phyloP scores from a whole-genome alignment of 208 protist species.

The Leishmania amazonensis region DNA sequence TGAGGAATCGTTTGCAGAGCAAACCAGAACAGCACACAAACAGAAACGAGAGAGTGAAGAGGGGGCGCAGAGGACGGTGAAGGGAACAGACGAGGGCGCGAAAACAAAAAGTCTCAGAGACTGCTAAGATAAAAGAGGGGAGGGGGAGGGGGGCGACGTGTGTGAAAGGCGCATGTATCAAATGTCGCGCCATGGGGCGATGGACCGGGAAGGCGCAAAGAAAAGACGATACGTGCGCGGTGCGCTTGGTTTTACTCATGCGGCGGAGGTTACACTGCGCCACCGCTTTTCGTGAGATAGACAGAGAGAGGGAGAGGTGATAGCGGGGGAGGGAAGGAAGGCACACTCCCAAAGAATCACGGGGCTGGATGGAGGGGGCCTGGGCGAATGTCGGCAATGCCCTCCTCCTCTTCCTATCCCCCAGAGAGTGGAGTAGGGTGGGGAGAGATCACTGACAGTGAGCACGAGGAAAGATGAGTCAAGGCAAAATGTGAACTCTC shows the following conservation, averaged over 20 bases:
- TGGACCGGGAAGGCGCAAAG: neutral
- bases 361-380: neutral
- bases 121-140: neutral
- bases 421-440: neutral
- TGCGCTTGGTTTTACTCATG: neutral
- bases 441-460: slow-evolving; percentile 1
- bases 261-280: neutral
- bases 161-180: neutral
- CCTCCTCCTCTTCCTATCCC: neutral
- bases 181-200: neutral
- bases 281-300: neutral
- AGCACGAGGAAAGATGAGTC: neutral
- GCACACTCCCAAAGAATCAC: neutral
- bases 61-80: neutral
- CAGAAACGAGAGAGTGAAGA: neutral
- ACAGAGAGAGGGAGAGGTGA: neutral
- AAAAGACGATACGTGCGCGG: neutral
- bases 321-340: neutral
- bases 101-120: neutral
- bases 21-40: neutral
- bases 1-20: neutral
- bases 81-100: neutral
- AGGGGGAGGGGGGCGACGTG: neutral
- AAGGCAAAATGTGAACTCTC: neutral
- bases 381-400: neutral